Evolutionary conservation across 768 basidiomycete genomes (phyloP).

Genomic region (Boletus tomentosulus): DNA sequence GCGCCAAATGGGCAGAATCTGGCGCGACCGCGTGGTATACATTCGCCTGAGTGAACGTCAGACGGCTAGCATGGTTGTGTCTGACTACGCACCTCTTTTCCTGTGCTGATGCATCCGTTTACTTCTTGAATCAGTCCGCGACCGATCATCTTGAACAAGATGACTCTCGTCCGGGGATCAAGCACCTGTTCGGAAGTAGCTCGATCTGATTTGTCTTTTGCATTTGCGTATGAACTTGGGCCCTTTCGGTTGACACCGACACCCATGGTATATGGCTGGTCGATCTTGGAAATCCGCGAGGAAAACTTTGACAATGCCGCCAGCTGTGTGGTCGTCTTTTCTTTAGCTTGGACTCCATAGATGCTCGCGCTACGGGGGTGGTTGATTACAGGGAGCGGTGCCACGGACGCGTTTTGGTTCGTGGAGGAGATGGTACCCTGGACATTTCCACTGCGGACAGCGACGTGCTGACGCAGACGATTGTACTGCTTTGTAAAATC

Average conservation of each 20-base stretch:
- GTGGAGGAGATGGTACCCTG: conserved; percentile 54
- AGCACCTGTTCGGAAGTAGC: conserved; percentile 97
- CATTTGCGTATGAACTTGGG: conserved; percentile 78
- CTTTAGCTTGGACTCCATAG: conserved; percentile 36
- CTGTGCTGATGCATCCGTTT: conserved; percentile 95
- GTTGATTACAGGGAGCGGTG: conserved; percentile 68
- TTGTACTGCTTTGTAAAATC: conserved; percentile 99
- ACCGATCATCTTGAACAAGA: conserved; percentile 95
- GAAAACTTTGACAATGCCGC: conserved; percentile 72
- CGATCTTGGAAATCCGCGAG: conserved; percentile 69
- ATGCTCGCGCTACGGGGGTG: conserved; percentile 43
- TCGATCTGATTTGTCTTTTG: conserved; percentile 94
- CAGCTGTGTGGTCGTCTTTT: conserved; percentile 69
- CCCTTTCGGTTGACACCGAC: conserved; percentile 91
- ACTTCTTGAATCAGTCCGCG: conserved; percentile 84
- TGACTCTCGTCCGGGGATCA: conserved; percentile 91
- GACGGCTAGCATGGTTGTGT: not conserved
- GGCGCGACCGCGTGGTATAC: conserved; percentile 86
- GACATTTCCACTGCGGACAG: conserved; percentile 70
- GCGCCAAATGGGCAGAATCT: conserved; percentile 61
- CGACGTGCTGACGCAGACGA: conserved; percentile 86
- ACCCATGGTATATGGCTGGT: conserved; percentile 61
- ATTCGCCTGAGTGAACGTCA: conserved; percentile 65
- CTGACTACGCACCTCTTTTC: conserved; percentile 75
- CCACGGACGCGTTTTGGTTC: conserved; percentile 47